phyloP scores from a whole-genome alignment of 768 basidiomycete species.

The Russula compacta region DNA sequence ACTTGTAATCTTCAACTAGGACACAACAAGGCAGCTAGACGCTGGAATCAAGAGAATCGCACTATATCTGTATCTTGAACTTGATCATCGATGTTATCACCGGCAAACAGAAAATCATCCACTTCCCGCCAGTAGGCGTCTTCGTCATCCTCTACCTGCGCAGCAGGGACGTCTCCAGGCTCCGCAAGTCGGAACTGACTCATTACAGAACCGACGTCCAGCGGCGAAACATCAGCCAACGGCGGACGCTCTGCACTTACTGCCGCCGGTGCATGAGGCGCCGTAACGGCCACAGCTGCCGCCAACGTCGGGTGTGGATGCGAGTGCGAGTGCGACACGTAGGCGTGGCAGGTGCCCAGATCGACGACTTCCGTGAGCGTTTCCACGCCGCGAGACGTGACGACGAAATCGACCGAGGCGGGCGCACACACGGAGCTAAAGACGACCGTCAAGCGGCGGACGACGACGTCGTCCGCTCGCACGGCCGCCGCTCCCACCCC shows the following conservation, averaged over 20 bases:
- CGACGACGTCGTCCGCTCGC: slow-evolving; percentile 37
- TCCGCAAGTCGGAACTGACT: neutral
- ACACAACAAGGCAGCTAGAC: neutral
- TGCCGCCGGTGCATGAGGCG: neutral
- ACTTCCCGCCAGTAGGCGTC: slow-evolving; percentile 17
- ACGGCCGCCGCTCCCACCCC: slow-evolving; percentile 9
- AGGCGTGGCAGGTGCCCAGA: neutral
- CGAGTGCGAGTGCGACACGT: neutral
- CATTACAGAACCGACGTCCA: slow-evolving; percentile 16
- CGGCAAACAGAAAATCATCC: slow-evolving; percentile 8
- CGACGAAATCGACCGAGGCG: slow-evolving; percentile 64
- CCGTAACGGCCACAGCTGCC: neutral
- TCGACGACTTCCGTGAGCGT: neutral
- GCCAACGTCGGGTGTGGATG: neutral
- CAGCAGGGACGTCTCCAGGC: neutral
- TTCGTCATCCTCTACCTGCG: slow-evolving; percentile 15
- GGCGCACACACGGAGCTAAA: slow-evolving; percentile 60
- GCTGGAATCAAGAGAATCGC: neutral
- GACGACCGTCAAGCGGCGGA: slow-evolving; percentile 67
- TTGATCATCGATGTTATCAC: neutral
- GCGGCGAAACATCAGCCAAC: slow-evolving; percentile 7
- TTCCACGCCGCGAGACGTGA: slow-evolving; percentile 51
- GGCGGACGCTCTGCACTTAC: neutral
- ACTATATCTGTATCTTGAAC: neutral
- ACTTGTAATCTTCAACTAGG: neutral